Base-by-base conservation (phyloP, 2,329 filamentous ascomycete genomes). In the Xylariaceae sp. region DNA sequence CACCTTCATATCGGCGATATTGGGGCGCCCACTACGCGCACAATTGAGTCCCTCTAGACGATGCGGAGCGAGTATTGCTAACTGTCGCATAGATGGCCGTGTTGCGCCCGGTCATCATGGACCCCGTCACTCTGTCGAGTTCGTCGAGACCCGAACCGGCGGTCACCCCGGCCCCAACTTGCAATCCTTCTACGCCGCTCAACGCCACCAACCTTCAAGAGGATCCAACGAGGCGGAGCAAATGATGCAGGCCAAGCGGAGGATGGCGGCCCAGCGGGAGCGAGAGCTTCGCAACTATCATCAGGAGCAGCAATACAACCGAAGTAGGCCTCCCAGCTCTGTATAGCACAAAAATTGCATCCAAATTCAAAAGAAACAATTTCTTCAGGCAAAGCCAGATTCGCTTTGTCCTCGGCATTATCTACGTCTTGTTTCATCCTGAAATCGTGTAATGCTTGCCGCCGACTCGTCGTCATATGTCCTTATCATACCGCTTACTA, bases 301-400 rank as follows among this genome's bases (percentile, higher is more conserved):
- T 80, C 95, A 97, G 80, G 94, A 99, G 85, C 94, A 99, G 85
- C 94, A 99, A 86, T 97, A 96, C 80, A 96, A 97, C 83, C 88
- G 93, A 90, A 97, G 94, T 97, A 90, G 86, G 89, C 86, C 86
- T 77, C 84, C 86, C 84, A 84, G 83, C 83, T 82, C 84, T 85
- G 82, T 83, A 85, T 88, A 87, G 84, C 83, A 79, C 77, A 77
- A 76, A 63, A 69, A 71, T 73, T 74, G 70, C 73, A 72, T 71
- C 71, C 70, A 72, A 74, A 73, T 67, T 66, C 66, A 68, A 71
- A 68, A 72, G 67, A 70, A 77, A 9, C 69, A 72, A 68, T 71
- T 71, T 70, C 65, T 68, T 68, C 67, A 66, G 64, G 60, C 65
- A 66, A 65, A 65, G 66, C 66, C 34, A 65, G 60, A 60, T 60